Evolutionary conservation across 2,329 filamentous ascomycete genomes (phyloP).

Genomic region (Cadophora luteo-olivacea): DNA sequence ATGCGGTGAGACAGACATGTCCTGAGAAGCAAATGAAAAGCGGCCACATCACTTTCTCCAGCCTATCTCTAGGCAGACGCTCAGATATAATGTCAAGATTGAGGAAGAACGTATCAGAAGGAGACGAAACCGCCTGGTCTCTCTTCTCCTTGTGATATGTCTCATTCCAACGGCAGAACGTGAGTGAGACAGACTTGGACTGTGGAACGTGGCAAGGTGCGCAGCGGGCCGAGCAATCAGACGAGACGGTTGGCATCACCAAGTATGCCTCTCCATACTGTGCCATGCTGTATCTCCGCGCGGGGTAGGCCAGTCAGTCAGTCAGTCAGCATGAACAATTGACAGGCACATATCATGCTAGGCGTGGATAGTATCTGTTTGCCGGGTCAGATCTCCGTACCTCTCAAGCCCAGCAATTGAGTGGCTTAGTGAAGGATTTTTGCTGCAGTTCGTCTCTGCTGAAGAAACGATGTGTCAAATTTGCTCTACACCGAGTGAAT

Average conservation of each 20-base stretch:
- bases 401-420: neutral
- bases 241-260: neutral
- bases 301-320: neutral
- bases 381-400: neutral
- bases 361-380: neutral
- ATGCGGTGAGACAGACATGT: slow-evolving; percentile 12
- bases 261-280: neutral
- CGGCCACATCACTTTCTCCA: slow-evolving; percentile 8
- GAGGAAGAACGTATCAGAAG: too few relatives aligned
- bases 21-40: slow-evolving; percentile 12
- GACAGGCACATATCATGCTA: neutral
- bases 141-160: slow-evolving; percentile 8
- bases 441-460: slow-evolving; percentile 8
- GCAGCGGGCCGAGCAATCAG: slow-evolving; percentile 14
- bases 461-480: slow-evolving; percentile 5
- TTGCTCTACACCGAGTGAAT: slow-evolving; percentile 12
- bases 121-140: neutral
- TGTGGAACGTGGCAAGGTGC: slow-evolving; percentile 17
- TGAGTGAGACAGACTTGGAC: slow-evolving; percentile 7
- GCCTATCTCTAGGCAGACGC: neutral
- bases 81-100: too few relatives aligned
- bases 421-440: neutral
- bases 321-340: neutral
- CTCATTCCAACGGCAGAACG: neutral
- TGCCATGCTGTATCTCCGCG: slow-evolving; percentile 9